Evolutionary conservation across 2,329 filamentous ascomycete genomes (phyloP).

Genomic region (Sporothrix sp.): DNA sequence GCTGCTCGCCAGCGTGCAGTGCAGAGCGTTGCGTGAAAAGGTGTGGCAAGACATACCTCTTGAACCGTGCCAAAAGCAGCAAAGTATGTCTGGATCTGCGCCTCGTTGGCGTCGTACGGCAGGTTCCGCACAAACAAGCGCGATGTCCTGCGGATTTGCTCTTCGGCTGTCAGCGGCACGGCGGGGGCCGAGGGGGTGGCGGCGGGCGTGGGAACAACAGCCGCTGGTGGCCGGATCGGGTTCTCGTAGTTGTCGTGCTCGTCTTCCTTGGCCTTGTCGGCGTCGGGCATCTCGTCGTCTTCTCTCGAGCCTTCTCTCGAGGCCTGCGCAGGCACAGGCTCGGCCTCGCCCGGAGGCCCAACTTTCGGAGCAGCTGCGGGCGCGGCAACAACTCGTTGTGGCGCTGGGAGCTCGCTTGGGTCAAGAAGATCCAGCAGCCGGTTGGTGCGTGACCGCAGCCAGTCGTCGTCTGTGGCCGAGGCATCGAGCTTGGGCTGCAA

Average conservation of each 20-base stretch:
- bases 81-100: slow-evolving; percentile 67
- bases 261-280: background rate
- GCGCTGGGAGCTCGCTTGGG: slow-evolving; percentile 45
- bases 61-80: slow-evolving; percentile 62
- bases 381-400: slow-evolving; percentile 13
- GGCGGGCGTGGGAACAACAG: background rate
- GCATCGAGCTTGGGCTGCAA: slow-evolving; percentile 10
- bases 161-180: slow-evolving; percentile 35
- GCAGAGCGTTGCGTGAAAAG: background rate
- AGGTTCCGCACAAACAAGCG: slow-evolving; percentile 86
- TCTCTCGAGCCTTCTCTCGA: background rate
- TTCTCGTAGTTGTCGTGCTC: background rate
- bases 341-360: background rate
- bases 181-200: background rate
- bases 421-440: slow-evolving; percentile 76
- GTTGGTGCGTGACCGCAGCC: slow-evolving; percentile 83
- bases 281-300: slow-evolving; percentile 20
- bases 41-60: slow-evolving; percentile 65
- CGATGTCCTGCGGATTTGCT: slow-evolving; percentile 59
- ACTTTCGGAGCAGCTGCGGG: slow-evolving; percentile 10
- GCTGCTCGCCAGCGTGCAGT: background rate
- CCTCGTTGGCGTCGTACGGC: slow-evolving; percentile 67
- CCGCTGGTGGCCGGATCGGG: slow-evolving; percentile 5
- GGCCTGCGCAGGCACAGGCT: too few species aligned
- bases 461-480: slow-evolving; percentile 67